These are phyloP conservation scores for Eucalyptus globulus DNA, from an alignment of 345 rosid genomes.

Conservation along the genomic window DNA sequence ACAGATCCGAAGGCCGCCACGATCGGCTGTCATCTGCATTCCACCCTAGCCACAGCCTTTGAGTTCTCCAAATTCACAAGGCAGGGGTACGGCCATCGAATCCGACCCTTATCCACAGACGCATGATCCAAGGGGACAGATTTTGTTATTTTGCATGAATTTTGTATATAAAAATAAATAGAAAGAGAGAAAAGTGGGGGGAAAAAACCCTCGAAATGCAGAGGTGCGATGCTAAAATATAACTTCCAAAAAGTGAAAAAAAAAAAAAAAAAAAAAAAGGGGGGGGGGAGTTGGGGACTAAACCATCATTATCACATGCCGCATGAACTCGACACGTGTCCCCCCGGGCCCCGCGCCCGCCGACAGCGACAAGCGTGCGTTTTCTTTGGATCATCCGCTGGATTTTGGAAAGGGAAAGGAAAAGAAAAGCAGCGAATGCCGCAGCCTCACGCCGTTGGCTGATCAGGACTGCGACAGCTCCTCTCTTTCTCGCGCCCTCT, in stretches of 20 bases:
- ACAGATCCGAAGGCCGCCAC: background rate
- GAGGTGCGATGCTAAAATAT: background rate
- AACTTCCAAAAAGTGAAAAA: background rate
- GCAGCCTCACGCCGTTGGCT: background rate
- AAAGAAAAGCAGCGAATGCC: background rate
- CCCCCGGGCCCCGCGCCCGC: background rate
- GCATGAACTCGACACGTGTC: background rate
- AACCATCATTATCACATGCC: background rate
- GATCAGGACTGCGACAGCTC: background rate
- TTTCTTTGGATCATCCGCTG: background rate
- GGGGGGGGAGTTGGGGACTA: background rate
- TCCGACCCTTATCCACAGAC: background rate
- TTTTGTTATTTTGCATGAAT: background rate
- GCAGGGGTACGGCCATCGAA: background rate
- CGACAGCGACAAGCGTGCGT: background rate
- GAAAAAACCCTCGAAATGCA: background rate
- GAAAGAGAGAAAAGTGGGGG: too few relatives aligned
- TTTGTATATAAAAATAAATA: too few relatives aligned
- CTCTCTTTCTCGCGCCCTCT: background rate
- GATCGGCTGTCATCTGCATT: background rate
- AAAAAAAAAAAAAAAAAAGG: accelerated
- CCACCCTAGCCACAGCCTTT: background rate
- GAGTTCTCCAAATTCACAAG: background rate
- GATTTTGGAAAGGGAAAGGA: background rate
- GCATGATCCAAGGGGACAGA: background rate